phyloP scores from a whole-genome alignment of 2,329 filamentous ascomycete genomes.

The Neospermospora avenae region DNA sequence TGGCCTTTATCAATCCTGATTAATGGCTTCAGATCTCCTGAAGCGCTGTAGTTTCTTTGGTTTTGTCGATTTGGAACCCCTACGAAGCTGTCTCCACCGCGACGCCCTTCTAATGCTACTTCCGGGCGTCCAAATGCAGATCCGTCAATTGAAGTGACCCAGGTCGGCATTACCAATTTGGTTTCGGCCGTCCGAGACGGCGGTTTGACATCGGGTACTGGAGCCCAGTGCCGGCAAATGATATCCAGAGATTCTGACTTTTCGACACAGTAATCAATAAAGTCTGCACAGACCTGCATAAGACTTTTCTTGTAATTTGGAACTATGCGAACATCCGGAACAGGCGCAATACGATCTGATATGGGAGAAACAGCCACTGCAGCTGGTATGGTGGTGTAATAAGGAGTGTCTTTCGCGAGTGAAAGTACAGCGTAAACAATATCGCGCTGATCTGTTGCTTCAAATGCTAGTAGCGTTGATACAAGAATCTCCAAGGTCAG shows the following conservation, averaged over 20 bases:
- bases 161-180: slow-evolving; percentile 17
- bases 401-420: slow-evolving; percentile 21
- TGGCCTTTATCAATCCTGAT: background rate
- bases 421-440: slow-evolving; percentile 24
- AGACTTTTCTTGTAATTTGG: slow-evolving; percentile 23
- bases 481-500: slow-evolving; percentile 22
- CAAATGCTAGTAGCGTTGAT: slow-evolving; percentile 22
- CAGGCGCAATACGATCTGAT: background rate
- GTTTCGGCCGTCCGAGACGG: background rate
- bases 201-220: background rate
- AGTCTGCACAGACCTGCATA: slow-evolving; percentile 23
- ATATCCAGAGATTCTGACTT: slow-evolving; percentile 25
- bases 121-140: slow-evolving; percentile 18
- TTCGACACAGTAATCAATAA: slow-evolving; percentile 28
- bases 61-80: slow-evolving; percentile 10
- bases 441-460: slow-evolving; percentile 22
- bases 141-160: slow-evolving; percentile 19
- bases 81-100: slow-evolving; percentile 25
- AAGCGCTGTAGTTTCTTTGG: slow-evolving; percentile 19
- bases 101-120: slow-evolving; percentile 2
- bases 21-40: slow-evolving; percentile 3
- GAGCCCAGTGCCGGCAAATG: slow-evolving; percentile 25
- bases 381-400: background rate
- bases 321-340: slow-evolving; percentile 15
- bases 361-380: background rate